Evolutionary conservation across 1,139 yeast species (phyloP).

Genomic region (Ogataea hybrid): DNA sequence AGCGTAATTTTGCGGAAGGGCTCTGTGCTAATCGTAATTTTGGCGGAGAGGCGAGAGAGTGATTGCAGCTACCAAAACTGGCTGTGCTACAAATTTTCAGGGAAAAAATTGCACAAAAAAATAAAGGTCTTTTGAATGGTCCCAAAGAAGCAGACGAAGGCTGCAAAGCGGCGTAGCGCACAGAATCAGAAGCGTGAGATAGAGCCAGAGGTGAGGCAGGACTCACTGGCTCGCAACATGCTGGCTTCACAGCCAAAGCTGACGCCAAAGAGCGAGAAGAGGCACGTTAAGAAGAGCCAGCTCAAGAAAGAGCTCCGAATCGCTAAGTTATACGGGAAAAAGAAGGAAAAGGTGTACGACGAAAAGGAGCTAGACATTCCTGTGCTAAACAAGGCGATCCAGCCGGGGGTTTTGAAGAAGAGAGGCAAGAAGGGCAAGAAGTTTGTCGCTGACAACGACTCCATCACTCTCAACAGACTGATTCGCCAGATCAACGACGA

Average conservation of each 20-base stretch:
- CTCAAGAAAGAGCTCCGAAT: conserved; percentile 66
- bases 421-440: conserved; percentile 93
- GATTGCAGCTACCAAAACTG: not conserved
- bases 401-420: conserved; percentile 77
- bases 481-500: conserved; percentile 80
- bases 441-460: conserved; percentile 73
- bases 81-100: conserved; percentile 12
- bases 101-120: conserved; percentile 8
- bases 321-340: conserved; percentile 66
- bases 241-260: conserved; percentile 60
- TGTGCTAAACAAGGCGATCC: conserved; percentile 72
- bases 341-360: conserved; percentile 59
- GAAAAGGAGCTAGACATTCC: conserved; percentile 83
- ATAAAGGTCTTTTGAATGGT: conserved; percentile 20
- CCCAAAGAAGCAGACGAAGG: conserved; percentile 49
- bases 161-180: conserved; percentile 52
- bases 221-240: conserved; percentile 63
- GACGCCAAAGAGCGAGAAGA: conserved; percentile 57
- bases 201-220: conserved; percentile 64
- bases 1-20: conserved; percentile 15
- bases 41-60: conserved; percentile 4
- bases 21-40: conserved; percentile 6
- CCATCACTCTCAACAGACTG: conserved; percentile 61
- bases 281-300: conserved; percentile 48
- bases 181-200: conserved; percentile 57